Base-by-base conservation (phyloP, 2,329 filamentous ascomycete species). In the Fusarium floridanum region DNA sequence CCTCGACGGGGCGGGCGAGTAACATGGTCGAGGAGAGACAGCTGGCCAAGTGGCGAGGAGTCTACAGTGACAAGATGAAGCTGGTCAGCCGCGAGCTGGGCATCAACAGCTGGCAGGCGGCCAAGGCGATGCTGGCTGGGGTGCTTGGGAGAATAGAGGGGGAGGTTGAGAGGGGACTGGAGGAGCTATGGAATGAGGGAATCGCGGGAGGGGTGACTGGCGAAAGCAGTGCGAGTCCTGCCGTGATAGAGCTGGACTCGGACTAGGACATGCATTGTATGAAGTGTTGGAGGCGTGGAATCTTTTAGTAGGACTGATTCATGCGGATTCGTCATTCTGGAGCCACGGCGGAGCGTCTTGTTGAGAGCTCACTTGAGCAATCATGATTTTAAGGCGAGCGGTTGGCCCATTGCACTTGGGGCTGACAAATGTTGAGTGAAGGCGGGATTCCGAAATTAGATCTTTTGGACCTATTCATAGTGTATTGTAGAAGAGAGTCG, bases 31-130 rank as follows among this genome's bases (percentile, higher is more conserved):
- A 85, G 64, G 79, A 78, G 65, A 79, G 77, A 66, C 84, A 85
- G 68, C 80, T 86, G 70, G 80, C 80, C 41, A 81, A 79, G 72
- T 81, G 83, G 78, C 80, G 78, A 67, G 81, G 81, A 43, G 73
- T 82, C 43, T 86, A 85, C 70, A 79, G 83, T 55, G 81, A 81
- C 32, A 86, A 86, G 75, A 83, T 86, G 73, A 80, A 77, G 67
- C 71, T 84, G n/a, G 83, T 78, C 53, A 85, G 83, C 64, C 80
- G 79, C 59, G 75, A 85, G 37, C 72, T 86, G 63, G 77, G 78
- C 17, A 80, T 85, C 56, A 79, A 76, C 57, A 82, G 72, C 66
- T 86, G 85, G 85, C 79, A 83, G 55, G 78, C 79, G 41, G 84
- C 83, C 12, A 84, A 82, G 64, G 74, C 78, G 27, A 76, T 81